A percentile compares a stretch with the other conserved stretches of the same genome.
Conservation (phyloP, 2,329 filamentous ascomycete genomes). For the Dactylonectria macrodidyma region DNA sequence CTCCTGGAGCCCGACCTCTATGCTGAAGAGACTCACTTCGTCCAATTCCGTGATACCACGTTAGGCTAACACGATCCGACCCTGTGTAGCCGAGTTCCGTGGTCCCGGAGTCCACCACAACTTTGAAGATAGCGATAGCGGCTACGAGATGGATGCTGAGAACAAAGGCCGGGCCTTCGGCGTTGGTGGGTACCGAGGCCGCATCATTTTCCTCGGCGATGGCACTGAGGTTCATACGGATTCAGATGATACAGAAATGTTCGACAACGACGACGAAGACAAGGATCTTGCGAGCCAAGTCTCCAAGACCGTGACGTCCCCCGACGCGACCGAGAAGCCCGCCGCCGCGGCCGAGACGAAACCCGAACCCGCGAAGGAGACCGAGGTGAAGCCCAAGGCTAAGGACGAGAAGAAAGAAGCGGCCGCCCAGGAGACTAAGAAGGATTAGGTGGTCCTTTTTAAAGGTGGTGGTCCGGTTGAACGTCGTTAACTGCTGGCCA, state of each 20-base stretch:
- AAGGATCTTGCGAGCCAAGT: constrained; percentile 90
- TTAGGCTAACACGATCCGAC: constrained; percentile 34
- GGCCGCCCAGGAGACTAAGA: constrained; percentile 50
- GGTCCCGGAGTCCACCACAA: constrained; percentile 87
- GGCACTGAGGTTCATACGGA: constrained; percentile 93
- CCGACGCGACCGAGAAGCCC: constrained; percentile 44
- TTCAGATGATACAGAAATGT: constrained; percentile 92
- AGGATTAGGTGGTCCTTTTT: constrained; percentile 54
- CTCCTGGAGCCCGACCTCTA: constrained; percentile 8
- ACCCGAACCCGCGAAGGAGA: constrained; percentile 37
- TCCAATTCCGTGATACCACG: constrained; percentile 12
- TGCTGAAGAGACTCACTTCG: constrained; percentile 36
- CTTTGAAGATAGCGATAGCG: constrained; percentile 84
- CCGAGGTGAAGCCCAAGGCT: constrained; percentile 38
- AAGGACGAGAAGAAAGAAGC: constrained; percentile 47
- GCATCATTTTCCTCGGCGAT: constrained; percentile 95
- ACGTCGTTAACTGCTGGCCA: constrained; percentile 37
- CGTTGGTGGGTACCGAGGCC: constrained; percentile 80
- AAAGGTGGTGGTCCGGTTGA: constrained; percentile 37
- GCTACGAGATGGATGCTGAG: constrained; percentile 83
- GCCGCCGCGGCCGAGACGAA: constrained; percentile 47
- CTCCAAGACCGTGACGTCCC: constrained; percentile 66
- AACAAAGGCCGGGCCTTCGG: constrained; percentile 75
- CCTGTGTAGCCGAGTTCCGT: constrained; percentile 80
- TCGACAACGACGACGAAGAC: constrained; percentile 88